Conservation (phyloP, 352 stramenopile genomes). For the Pythium vanterpoolii region DNA sequence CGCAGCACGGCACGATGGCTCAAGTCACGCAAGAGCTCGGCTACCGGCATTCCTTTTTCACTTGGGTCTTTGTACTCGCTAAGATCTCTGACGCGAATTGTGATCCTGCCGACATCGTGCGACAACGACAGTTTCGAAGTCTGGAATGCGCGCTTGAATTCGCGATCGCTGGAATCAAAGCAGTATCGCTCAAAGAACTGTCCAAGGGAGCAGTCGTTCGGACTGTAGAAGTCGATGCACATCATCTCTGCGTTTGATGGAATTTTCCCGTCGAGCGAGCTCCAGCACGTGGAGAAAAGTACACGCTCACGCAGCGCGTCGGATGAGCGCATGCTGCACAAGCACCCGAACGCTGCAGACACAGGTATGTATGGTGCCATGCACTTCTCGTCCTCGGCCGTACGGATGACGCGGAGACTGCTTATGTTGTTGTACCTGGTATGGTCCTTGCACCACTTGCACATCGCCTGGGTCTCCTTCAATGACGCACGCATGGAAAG, state of each 20-base stretch:
- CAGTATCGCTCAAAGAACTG: constrained; percentile 83
- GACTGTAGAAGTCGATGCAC: constrained; percentile 86
- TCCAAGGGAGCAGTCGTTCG: constrained; percentile 79
- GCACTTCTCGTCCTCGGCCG: constrained; percentile 19
- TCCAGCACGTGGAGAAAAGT: constrained; percentile 86
- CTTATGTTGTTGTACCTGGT: constrained; percentile 86
- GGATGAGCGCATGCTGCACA: constrained; percentile 60
- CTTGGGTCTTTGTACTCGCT: constrained; percentile 65
- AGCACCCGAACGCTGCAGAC: constrained; percentile 30
- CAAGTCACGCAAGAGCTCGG: constrained; percentile 58
- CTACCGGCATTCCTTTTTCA: constrained; percentile 43
- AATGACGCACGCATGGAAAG: constrained; percentile 77
- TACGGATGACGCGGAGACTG: constrained; percentile 54
- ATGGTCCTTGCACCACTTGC: constrained; percentile 80
- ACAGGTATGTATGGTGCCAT: constrained; percentile 15
- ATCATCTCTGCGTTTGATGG: constrained; percentile 86
- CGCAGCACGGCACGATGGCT: constrained; percentile 58
- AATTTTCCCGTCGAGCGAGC: constrained; percentile 63
- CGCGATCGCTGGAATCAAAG: constrained; percentile 57
- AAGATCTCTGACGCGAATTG: constrained; percentile 67
- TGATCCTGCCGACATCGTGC: constrained; percentile 73
- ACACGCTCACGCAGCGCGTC: constrained; percentile 61
- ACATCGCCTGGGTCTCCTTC: constrained; percentile 80
- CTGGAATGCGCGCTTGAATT: constrained; percentile 78
- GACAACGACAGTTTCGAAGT: constrained; percentile 83